Base-by-base conservation (phyloP, 116 monocot genomes). In the Papilionanthe hybrid region DNA sequence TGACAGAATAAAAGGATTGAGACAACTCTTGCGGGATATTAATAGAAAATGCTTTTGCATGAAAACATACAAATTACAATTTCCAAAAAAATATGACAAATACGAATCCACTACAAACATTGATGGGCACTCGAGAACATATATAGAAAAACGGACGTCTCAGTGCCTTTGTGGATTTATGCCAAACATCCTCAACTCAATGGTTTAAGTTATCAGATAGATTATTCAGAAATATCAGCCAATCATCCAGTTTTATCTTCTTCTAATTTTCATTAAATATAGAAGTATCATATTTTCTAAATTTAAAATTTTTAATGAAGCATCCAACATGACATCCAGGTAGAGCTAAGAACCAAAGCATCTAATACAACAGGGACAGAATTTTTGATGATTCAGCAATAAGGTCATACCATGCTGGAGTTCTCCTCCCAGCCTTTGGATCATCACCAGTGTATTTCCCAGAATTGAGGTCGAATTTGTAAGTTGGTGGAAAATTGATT, bases 401-500 rank as follows among this genome's bases (percentile, higher is more conserved):
- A 18, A 78, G 23, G n/a, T 42, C 79, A 72, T 91, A 98, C 97
- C 97, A 98, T 75, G 97, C 91, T 76, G 94, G 97, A 77, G 88
- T 91, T 85, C 97, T 90, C 81, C 87, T 89, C 32, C 88, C 94
- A 82, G 55, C 75, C 69, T 92, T 92, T n/a, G 80, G 55, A 55
- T 94, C 90, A 23, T 87, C 86, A 60, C 89, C 83, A 17, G 76
- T 74, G 72, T 94, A 98, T 22, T 87, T 88, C 29, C 84, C 91
- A 56, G 97, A 91, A 72, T 87, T 87, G 68, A 90, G 56, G 67
- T 91, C 91, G 71, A 93, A 98, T 72, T 94, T 98, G 58, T 92
- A 98, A 0, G 97, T 98, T 1, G 97, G 97, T 22, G 97, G 87
- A 66, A 98, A 98, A 47, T 85, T 86, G 48, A 98, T 82, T 77